These are phyloP conservation scores for Spergularia azorica DNA, from an alignment of 179 eudicot species.

Conservation along the genomic window DNA sequence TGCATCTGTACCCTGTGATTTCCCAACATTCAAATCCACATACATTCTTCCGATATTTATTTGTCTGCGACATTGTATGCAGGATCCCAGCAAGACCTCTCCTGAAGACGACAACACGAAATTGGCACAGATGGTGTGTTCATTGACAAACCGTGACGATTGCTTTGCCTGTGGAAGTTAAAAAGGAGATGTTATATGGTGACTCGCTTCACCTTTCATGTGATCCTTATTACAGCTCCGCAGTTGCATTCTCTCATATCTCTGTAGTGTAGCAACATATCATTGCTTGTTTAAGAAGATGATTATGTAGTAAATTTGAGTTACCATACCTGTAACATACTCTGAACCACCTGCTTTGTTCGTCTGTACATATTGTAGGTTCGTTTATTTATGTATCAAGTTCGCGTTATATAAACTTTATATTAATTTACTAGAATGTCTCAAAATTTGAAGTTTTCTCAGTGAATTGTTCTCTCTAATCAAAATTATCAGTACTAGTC, in stretches of 20 bases:
- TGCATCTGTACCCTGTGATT: background rate
- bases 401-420: background rate
- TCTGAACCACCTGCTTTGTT: background rate
- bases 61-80: conserved; percentile 18
- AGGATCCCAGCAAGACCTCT: conserved; percentile 46
- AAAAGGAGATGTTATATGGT: background rate
- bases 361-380: conserved; percentile 1
- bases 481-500: too few relatives aligned
- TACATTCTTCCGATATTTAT: background rate
- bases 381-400: background rate
- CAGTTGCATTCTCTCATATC: background rate
- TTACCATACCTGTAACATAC: conserved; percentile 2
- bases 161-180: conserved; percentile 88
- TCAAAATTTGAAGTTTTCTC: too few relatives aligned
- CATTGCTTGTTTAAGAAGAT: background rate
- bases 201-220: conserved; percentile 8
- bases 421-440: too few relatives aligned
- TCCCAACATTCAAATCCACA: background rate
- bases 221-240: background rate
- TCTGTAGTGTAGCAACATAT: background rate
- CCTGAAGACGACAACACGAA: conserved; percentile 54
- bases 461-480: too few relatives aligned
- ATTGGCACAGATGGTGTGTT: conserved; percentile 74
- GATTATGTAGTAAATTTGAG: background rate
- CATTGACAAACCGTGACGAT: conserved; percentile 73